Evolutionary conservation across 768 basidiomycete species (phyloP).

Genomic region (Chalciporus chontae): DNA sequence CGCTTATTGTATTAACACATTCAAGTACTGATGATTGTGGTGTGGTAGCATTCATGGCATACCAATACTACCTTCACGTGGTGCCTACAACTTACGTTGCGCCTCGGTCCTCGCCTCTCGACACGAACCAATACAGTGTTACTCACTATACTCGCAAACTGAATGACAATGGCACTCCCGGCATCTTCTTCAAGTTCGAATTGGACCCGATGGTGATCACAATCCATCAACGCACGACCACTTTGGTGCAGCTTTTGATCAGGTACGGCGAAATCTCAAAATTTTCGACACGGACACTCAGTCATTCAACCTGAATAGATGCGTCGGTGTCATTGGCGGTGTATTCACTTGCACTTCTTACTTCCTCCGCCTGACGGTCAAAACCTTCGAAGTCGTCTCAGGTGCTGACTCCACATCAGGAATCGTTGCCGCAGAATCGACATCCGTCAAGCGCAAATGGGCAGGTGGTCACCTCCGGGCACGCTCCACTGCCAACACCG

Average conservation of each 20-base stretch:
- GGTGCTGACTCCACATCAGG: constrained; percentile 48
- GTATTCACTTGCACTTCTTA: constrained; percentile 84
- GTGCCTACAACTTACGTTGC: constrained; percentile 94
- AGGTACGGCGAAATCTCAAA: constrained; percentile 11
- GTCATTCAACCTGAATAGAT: constrained; percentile 28
- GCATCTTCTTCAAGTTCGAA: constrained; percentile 98
- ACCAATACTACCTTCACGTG: constrained; percentile 93
- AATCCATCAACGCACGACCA: constrained; percentile 85
- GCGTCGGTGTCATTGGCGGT: constrained; percentile 91
- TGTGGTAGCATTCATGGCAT: constrained; percentile 73
- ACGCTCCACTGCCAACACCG: constrained; percentile 35
- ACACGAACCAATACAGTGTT: constrained; percentile 89
- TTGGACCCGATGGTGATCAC: constrained; percentile 85
- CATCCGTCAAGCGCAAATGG: constrained; percentile 67
- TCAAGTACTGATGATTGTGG: no score
- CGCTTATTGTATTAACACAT: background rate
- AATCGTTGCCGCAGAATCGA: constrained; percentile 63
- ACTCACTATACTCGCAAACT: constrained; percentile 85
- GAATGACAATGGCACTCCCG: constrained; percentile 80
- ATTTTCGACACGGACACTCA: no score
- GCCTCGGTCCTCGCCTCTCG: constrained; percentile 57
- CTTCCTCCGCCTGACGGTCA: constrained; percentile 59
- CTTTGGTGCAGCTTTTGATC: constrained; percentile 77
- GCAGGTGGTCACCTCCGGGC: constrained; percentile 61
- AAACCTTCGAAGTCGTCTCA: constrained; percentile 63